Conservation (phyloP, 768 basidiomycete species). For the Rhizopogon vulgaris region DNA sequence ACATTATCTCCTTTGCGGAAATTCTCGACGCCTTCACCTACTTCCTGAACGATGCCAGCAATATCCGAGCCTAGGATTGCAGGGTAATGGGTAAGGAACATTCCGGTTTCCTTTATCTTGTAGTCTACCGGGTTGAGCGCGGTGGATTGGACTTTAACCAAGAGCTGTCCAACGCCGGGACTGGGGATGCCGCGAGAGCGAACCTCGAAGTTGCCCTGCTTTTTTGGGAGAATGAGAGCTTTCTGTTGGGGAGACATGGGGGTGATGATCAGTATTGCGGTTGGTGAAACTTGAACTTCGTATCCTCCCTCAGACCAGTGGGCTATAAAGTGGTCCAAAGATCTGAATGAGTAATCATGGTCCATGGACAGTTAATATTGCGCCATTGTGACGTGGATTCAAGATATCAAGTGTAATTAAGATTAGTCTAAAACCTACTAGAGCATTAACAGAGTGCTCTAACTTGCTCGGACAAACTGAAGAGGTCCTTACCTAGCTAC, state of each 20-base stretch:
- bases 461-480: too few species aligned
- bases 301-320: too few species aligned
- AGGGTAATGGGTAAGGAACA: conserved; percentile 29
- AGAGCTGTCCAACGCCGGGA: conserved; percentile 33
- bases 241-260: conserved; percentile 26
- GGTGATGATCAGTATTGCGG: neutral
- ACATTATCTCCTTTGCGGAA: conserved; percentile 36
- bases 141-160: conserved; percentile 33
- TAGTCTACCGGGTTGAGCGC: conserved; percentile 45
- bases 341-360: neutral
- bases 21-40: conserved; percentile 31
- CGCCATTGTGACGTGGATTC: too few species aligned
- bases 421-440: too few species aligned
- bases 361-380: neutral
- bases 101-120: conserved; percentile 26
- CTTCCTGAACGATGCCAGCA: conserved; percentile 34
- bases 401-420: too few species aligned
- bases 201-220: conserved; percentile 25
- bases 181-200: conserved; percentile 19
- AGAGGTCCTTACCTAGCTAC: too few species aligned
- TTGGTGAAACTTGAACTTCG: too few species aligned
- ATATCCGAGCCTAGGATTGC: conserved; percentile 29
- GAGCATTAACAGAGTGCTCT: too few species aligned
- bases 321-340: neutral
- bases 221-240: conserved; percentile 18